Evolutionary conservation across 305 asterid genomes (phyloP).

Genomic region (Fraxinus latifolia): DNA sequence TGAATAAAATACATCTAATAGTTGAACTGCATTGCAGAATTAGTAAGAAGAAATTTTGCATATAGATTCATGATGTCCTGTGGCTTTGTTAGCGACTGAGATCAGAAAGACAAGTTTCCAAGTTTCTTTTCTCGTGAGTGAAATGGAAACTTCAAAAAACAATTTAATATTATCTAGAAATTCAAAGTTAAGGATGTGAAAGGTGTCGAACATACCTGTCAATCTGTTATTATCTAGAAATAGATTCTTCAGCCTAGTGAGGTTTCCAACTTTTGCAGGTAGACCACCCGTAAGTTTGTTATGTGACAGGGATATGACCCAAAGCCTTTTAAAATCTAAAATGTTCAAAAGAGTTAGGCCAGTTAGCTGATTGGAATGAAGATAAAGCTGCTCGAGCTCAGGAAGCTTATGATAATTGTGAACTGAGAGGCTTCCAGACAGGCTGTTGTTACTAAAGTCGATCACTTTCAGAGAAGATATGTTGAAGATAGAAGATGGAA

Average conservation of each 20-base stretch:
- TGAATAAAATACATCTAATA: neutral
- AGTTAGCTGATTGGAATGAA: neutral
- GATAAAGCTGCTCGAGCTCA: neutral
- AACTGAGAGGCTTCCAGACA: slow-evolving; percentile 17
- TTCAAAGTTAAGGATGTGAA: neutral
- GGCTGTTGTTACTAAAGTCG: neutral
- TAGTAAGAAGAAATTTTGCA: neutral
- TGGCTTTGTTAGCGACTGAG: neutral
- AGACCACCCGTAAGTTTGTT: slow-evolving; percentile 15
- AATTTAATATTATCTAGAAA: neutral
- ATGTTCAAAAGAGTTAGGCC: slow-evolving; percentile 14
- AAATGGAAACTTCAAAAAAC: neutral
- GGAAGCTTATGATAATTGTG: slow-evolving; percentile 14
- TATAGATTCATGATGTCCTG: neutral
- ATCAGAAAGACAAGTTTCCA: neutral
- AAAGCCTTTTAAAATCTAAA: neutral
- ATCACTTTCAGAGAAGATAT: slow-evolving; percentile 17
- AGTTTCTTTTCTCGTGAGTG: neutral
- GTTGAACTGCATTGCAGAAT: neutral
- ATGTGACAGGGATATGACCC: neutral
- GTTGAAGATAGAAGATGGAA: slow-evolving; percentile 21
- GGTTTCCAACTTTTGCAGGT: slow-evolving; percentile 17
- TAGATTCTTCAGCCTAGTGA: neutral
- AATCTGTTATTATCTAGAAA: neutral
- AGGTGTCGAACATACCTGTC: neutral